Percentiles rank a stretch among this genome's conserved stretches.
These are phyloP conservation scores for Pseudotsuga menziesii DNA, from an alignment of 75 land plant genomes.

Conservation along the genomic window DNA sequence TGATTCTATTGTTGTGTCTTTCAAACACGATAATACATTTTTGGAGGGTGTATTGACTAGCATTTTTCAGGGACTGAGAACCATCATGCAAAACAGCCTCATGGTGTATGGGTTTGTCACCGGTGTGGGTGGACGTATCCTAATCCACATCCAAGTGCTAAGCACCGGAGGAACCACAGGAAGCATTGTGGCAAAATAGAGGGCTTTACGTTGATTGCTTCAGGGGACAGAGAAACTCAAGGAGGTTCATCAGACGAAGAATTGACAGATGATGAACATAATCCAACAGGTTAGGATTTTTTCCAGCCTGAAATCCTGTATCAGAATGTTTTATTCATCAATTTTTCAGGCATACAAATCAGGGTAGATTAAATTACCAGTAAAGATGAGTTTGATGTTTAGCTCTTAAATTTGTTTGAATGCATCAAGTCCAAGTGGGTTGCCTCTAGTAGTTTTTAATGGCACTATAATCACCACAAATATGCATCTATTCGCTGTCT, in stretches of 20 bases:
- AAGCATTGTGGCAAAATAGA: conserved; percentile 46
- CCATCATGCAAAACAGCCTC: not conserved
- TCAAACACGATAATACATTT: not conserved
- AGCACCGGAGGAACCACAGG: conserved; percentile 62
- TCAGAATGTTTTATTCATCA: not conserved
- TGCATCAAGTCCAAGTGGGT: not conserved
- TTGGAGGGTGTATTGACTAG: not conserved
- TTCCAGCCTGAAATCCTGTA: not conserved
- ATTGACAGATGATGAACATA: not conserved
- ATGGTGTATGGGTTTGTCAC: conserved; percentile 19
- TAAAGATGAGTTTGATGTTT: not conserved
- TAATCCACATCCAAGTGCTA: conserved; percentile 72
- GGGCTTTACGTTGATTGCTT: conserved; percentile 7
- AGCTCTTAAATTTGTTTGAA: not conserved
- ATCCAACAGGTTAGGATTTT: not conserved
- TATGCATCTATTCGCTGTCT: not conserved
- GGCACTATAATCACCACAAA: not conserved
- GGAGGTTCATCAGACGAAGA: conserved; percentile 8
- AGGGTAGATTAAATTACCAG: not conserved
- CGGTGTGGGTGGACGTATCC: conserved; percentile 70
- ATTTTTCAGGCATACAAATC: not conserved
- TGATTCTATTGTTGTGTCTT: not conserved
- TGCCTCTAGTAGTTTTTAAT: not conserved
- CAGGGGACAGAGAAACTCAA: not conserved
- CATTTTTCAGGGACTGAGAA: not conserved